Base-by-base conservation (phyloP, 768 basidiomycete genomes). In the Termitomyces bulborhizus region DNA sequence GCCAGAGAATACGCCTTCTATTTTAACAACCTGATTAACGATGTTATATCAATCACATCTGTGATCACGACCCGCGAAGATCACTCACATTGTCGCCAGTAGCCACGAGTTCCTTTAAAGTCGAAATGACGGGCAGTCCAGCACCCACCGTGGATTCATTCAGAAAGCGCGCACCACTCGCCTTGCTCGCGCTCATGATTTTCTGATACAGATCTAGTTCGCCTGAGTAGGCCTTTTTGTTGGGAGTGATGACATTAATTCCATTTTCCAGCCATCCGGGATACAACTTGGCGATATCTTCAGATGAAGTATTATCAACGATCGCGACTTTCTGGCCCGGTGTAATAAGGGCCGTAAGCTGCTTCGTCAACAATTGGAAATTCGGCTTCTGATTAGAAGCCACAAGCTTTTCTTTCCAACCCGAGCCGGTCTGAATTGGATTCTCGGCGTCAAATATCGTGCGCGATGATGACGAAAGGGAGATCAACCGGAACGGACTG, bases 1-100 rank as follows among this genome's bases (percentile, higher is more conserved):
- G 8, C 97, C 97, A 4, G 91, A 94, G 70, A 99, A 92, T 21
- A 98, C 97, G 39, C 97, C 97, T 70, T 99, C 97, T 60, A 98
- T 91, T 76, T 92, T 96, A 63, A 78, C 73, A 58, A 96, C 75
- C 87, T 90, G 57, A 26, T 41, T 16, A 34, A 26, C 27, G 46
- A 43, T 34, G 6, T 31, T 43, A 13, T 12, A 11, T 18, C 12
- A 50, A 29, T 4, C 37, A n/a, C 49, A 18, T n/a, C 9, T n/a
- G 9, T 9, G 11, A 40, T 3, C 6, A 13, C 11, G 11, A 16
- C 37, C 26, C 16, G 2, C 26, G 4, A 16, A 16, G 46, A 36
- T 21, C 26, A 60, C 75, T 50, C 57, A 90, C 90, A 76, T 91
- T 88, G 68, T 99, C 97, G 2, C 96, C 97, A 9, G 94, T 97